Evolutionary conservation across 495 filamentous ascomycete genomes (phyloP).

Genomic region (Lindgomyces ingoldianus): DNA sequence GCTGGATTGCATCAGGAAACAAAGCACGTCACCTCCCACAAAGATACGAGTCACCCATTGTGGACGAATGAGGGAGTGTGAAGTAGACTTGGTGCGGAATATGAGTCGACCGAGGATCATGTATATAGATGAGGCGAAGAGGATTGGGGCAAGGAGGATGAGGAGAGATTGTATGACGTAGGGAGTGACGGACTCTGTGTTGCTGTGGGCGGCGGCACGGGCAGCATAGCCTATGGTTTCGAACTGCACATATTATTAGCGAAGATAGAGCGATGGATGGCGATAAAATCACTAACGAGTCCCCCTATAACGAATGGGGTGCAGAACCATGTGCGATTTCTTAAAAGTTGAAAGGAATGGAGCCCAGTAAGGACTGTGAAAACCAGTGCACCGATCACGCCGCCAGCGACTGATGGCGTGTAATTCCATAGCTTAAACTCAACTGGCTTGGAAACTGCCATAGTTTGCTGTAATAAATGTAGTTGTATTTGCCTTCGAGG

Average conservation of each 20-base stretch:
- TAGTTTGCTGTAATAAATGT: neutral
- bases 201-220: slow-evolving; percentile 22
- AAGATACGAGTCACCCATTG: slow-evolving; percentile 43
- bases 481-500: too few species aligned
- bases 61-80: slow-evolving; percentile 36
- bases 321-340: slow-evolving; percentile 29
- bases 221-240: slow-evolving; percentile 30
- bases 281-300: slow-evolving; percentile 1
- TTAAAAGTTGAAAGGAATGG: slow-evolving; percentile 15
- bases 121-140: slow-evolving; percentile 45
- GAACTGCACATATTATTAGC: slow-evolving; percentile 12
- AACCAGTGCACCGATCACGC: slow-evolving; percentile 6
- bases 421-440: slow-evolving; percentile 19
- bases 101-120: slow-evolving; percentile 46
- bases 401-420: slow-evolving; percentile 20
- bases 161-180: slow-evolving; percentile 43
- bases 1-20: slow-evolving; percentile 36
- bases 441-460: neutral
- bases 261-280: neutral
- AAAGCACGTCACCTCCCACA: slow-evolving; percentile 39
- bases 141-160: slow-evolving; percentile 42
- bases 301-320: slow-evolving; percentile 25
- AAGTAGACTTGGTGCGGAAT: slow-evolving; percentile 17
- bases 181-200: slow-evolving; percentile 26
- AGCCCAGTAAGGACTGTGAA: slow-evolving; percentile 9